A percentile compares a stretch with the other conserved stretches of the same genome.
Conservation (phyloP, 257 asterid genomes). For the Parsonsia alboflavescens region DNA sequence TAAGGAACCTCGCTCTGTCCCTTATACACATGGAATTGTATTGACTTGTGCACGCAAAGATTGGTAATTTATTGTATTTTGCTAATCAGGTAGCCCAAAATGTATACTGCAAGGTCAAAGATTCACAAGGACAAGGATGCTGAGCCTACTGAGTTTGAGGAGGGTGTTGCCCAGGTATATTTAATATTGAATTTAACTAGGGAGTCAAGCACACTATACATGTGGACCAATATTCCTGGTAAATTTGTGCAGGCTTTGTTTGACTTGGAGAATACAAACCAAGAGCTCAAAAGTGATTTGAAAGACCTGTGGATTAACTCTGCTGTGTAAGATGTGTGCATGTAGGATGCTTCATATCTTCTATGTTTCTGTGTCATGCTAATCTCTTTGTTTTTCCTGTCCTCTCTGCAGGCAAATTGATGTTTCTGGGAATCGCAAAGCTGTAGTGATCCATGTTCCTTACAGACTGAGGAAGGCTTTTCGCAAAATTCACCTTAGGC, state of each 20-base stretch:
- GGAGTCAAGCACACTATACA: too few relatives aligned
- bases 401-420: too few relatives aligned
- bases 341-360: neutral
- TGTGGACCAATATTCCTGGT: too few relatives aligned
- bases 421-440: slow-evolving; percentile 71
- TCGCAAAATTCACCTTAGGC: slow-evolving; percentile 81
- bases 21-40: neutral
- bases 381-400: neutral
- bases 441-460: slow-evolving; percentile 87
- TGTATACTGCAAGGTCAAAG: slow-evolving; percentile 69
- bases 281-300: slow-evolving; percentile 82
- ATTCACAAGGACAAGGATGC: slow-evolving; percentile 78
- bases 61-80: neutral
- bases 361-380: neutral
- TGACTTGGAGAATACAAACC: slow-evolving; percentile 82
- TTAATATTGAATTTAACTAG: too few relatives aligned
- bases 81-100: slow-evolving; percentile 34
- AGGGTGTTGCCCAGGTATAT: slow-evolving; percentile 75
- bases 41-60: neutral
- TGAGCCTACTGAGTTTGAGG: slow-evolving; percentile 86
- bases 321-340: slow-evolving; percentile 45
- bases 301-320: slow-evolving; percentile 81
- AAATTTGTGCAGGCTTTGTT: slow-evolving; percentile 52
- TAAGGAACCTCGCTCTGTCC: neutral
- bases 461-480: slow-evolving; percentile 73